These are phyloP conservation scores for Trichosporon sp. DNA, from an alignment of 1,284 basidiomycete genomes.

Conservation along the genomic window DNA sequence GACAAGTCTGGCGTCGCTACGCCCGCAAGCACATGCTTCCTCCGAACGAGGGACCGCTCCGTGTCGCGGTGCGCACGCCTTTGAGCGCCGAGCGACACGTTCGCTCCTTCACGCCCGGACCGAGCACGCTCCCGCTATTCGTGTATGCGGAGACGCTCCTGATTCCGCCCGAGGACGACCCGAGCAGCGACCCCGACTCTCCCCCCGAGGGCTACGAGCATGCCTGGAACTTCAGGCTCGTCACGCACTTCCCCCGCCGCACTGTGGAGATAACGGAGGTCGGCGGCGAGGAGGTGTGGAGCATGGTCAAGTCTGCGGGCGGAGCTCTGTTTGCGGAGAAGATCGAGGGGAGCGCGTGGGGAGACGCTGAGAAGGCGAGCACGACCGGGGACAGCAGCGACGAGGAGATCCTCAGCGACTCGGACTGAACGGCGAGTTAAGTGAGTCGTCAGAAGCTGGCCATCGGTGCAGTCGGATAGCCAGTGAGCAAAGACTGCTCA, in stretches of 20 bases:
- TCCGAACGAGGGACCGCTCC: constrained; percentile 35
- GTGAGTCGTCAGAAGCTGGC: no score
- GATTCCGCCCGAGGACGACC: constrained; percentile 36
- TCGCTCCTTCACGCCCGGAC: constrained; percentile 38
- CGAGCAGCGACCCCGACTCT: constrained; percentile 39
- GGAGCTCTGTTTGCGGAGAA: constrained; percentile 55
- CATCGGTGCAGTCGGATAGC: no score
- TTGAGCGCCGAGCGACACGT: constrained; percentile 44
- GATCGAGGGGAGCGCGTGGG: constrained; percentile 43
- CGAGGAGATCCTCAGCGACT: constrained; percentile 36
- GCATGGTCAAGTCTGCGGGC: constrained; percentile 46
- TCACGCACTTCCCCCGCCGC: constrained; percentile 51
- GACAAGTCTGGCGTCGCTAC: constrained; percentile 49
- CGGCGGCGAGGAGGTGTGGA: constrained; percentile 48
- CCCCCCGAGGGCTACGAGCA: constrained; percentile 49
- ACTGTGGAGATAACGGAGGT: constrained; percentile 41
- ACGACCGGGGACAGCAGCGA: constrained; percentile 34
- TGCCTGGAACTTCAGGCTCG: constrained; percentile 42
- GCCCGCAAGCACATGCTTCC: constrained; percentile 49
- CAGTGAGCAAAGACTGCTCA: neutral
- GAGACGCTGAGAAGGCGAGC: constrained; percentile 35
- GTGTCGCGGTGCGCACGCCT: constrained; percentile 49
- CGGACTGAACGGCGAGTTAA: neutral
- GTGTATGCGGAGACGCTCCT: constrained; percentile 54
- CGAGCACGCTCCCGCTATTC: constrained; percentile 45